Conservation (phyloP, 208 protist species). For the Wallacemonas sp. region DNA sequence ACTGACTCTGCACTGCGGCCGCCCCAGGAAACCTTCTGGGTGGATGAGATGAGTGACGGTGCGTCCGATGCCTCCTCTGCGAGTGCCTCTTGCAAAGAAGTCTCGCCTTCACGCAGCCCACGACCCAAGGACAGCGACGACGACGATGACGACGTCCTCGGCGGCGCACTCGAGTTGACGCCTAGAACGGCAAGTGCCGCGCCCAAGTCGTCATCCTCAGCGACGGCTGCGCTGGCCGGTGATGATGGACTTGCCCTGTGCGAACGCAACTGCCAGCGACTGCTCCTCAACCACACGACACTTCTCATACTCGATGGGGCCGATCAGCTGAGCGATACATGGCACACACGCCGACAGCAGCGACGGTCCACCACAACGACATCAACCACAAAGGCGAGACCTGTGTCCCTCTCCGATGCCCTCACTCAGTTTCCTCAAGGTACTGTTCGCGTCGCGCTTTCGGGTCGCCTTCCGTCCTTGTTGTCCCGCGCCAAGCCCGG, state of each 20-base stretch:
- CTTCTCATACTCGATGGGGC: slow-evolving; percentile 23
- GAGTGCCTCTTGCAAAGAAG: no score
- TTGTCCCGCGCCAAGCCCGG: neutral
- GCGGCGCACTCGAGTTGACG: no score
- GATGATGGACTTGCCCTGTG: no score
- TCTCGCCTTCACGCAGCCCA: neutral
- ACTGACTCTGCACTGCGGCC: no score
- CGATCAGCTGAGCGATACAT: neutral
- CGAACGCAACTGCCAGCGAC: neutral
- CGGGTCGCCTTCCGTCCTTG: neutral
- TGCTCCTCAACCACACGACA: slow-evolving; percentile 5
- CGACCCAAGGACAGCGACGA: no score
- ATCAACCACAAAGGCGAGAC: neutral
- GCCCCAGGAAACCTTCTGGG: slow-evolving; percentile 18
- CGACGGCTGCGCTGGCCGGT: no score
- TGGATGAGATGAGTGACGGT: slow-evolving; percentile 15
- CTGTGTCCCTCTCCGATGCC: neutral
- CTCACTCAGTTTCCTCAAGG: slow-evolving; percentile 4
- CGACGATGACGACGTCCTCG: neutral
- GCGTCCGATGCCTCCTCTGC: no score
- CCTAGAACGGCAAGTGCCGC: no score
- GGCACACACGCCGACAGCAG: neutral
- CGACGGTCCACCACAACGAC: neutral
- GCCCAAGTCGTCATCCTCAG: no score
- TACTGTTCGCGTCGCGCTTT: slow-evolving; percentile 11